phyloP scores from a whole-genome alignment of 257 asterid species.

The Gentiana macrophylla region DNA sequence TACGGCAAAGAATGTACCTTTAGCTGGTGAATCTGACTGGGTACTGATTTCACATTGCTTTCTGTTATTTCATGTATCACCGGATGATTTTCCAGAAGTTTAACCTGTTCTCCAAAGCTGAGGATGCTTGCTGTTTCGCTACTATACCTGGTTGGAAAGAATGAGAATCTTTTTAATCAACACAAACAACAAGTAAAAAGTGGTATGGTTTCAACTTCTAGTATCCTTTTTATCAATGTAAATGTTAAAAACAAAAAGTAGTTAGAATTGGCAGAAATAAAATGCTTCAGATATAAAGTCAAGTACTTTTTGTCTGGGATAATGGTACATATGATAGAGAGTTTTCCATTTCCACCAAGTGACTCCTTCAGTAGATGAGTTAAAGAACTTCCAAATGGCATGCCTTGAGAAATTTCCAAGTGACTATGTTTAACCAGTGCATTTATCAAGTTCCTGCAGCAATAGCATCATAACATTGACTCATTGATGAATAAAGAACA shows the following conservation, averaged over 20 bases:
- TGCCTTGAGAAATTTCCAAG: conserved; percentile 30
- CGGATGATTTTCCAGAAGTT: conserved; percentile 59
- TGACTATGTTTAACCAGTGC: conserved; percentile 22
- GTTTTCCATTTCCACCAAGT: conserved; percentile 76
- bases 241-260: too few relatives aligned
- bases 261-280: too few relatives aligned
- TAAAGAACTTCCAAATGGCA: conserved; percentile 41
- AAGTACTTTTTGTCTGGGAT: conserved; percentile 52
- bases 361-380: conserved; percentile 71
- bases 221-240: too few relatives aligned
- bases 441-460: conserved; percentile 61
- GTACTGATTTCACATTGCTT: conserved; percentile 74
- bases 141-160: conserved; percentile 28
- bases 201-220: too few relatives aligned
- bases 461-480: background rate
- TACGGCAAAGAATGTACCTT: conserved; percentile 42
- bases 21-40: conserved; percentile 81
- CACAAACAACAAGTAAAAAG: background rate
- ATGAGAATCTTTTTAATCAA: conserved; percentile 1
- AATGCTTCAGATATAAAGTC: too few relatives aligned
- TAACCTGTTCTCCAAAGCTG: conserved; percentile 68
- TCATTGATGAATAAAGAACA: too few relatives aligned
- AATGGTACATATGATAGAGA: conserved; percentile 54
- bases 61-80: conserved; percentile 77
- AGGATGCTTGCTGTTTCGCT: conserved; percentile 77